These are phyloP conservation scores for Fomes fomentarius DNA, from an alignment of 1,284 basidiomycete species.

Conservation along the genomic window DNA sequence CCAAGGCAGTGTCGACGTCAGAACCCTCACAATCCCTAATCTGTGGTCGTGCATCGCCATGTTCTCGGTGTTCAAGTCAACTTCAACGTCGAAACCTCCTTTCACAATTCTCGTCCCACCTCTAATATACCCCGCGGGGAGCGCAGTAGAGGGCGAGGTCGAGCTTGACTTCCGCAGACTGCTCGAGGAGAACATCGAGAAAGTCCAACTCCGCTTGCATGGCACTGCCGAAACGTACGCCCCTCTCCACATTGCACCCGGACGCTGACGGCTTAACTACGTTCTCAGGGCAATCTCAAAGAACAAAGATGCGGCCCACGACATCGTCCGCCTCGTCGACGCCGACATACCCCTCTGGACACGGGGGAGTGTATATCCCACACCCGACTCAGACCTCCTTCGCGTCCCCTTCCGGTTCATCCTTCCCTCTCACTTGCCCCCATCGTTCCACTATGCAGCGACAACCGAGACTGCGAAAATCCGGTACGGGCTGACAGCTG, in stretches of 20 bases:
- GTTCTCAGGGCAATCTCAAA: not conserved
- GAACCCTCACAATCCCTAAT: too few relatives aligned
- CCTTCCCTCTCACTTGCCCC: conserved; percentile 23
- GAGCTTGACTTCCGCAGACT: conserved; percentile 11
- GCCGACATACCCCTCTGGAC: conserved; percentile 24
- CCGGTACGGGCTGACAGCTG: conserved; percentile 23
- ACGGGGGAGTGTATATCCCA: conserved; percentile 19
- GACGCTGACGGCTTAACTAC: too few relatives aligned
- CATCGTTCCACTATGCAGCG: conserved; percentile 24
- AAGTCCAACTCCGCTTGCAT: conserved; percentile 6
- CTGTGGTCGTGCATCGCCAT: too few relatives aligned
- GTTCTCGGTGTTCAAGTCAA: too few relatives aligned
- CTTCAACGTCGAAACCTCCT: not conserved
- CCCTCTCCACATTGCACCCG: too few relatives aligned
- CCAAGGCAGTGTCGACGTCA: too few relatives aligned
- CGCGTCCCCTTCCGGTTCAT: conserved; percentile 27
- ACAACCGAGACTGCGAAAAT: conserved; percentile 1
- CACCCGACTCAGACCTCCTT: conserved; percentile 22
- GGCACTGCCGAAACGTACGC: conserved; percentile 6
- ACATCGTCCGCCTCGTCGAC: conserved; percentile 11
- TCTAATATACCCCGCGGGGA: not conserved
- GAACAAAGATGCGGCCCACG: not conserved
- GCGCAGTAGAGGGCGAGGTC: conserved; percentile 10
- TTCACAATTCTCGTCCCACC: not conserved
- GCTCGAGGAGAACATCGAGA: conserved; percentile 7